Percentiles rank a stretch among this genome's conserved stretches.
Conservation (phyloP, 768 basidiomycete genomes). For the Trametes maxima region DNA sequence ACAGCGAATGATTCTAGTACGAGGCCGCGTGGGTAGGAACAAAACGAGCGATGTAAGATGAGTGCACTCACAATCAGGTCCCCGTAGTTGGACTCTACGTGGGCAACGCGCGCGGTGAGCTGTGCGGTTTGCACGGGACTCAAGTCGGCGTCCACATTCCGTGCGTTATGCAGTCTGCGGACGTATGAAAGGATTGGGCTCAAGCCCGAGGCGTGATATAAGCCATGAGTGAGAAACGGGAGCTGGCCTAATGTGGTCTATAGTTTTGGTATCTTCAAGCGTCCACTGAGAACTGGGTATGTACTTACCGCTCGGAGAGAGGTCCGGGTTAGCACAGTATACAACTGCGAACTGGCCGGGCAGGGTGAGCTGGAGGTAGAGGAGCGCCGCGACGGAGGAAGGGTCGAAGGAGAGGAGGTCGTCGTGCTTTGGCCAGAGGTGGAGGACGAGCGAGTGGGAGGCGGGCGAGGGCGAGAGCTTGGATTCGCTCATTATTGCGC, state of each 20-base stretch:
- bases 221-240: slow-evolving; percentile 67
- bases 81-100: slow-evolving; percentile 66
- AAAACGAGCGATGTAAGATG: background rate
- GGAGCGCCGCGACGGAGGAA: slow-evolving; percentile 60
- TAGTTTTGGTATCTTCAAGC: background rate
- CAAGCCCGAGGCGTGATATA: slow-evolving; percentile 51
- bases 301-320: slow-evolving; percentile 70
- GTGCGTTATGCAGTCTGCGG: slow-evolving; percentile 45
- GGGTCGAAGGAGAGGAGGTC: slow-evolving; percentile 68
- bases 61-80: slow-evolving; percentile 63
- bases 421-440: slow-evolving; percentile 75
- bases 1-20: slow-evolving; percentile 68
- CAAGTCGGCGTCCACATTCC: slow-evolving; percentile 53
- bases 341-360: slow-evolving; percentile 68
- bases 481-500: slow-evolving; percentile 9
- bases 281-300: background rate
- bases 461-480: slow-evolving; percentile 17
- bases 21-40: slow-evolving; percentile 9
- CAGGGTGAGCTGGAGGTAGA: slow-evolving; percentile 68
- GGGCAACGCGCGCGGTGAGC: slow-evolving; percentile 62
- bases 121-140: slow-evolving; percentile 51
- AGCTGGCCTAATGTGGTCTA: slow-evolving; percentile 63
- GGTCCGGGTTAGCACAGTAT: slow-evolving; percentile 68
- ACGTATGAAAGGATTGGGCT: slow-evolving; percentile 69
- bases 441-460: slow-evolving; percentile 35